Percentiles rank a stretch among this genome's conserved stretches.
phyloP scores from a whole-genome alignment of 352 stramenopile genomes.

The Globisporangium splendens region DNA sequence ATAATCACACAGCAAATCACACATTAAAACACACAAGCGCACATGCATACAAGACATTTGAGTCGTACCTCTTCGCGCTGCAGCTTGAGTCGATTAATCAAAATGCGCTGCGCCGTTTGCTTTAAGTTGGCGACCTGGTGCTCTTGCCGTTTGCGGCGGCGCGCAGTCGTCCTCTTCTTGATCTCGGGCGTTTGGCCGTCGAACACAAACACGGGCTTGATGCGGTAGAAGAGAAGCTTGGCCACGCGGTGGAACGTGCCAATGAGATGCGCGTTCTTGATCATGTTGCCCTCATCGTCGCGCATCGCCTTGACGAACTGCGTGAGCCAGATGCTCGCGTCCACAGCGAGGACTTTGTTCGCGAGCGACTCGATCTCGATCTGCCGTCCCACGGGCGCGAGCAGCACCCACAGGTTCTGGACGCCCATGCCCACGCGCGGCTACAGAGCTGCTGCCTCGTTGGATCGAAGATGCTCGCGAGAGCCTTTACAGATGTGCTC shows the following conservation, averaged over 20 bases:
- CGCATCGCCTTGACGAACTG: constrained; percentile 99
- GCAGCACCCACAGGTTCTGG: constrained; percentile 97
- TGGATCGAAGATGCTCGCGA: no score
- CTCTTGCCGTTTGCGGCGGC: constrained; percentile 62
- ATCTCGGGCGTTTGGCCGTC: constrained; percentile 97
- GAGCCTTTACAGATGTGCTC: no score
- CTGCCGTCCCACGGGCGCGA: constrained; percentile 94
- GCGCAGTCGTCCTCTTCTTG: constrained; percentile 88
- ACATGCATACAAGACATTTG: background rate
- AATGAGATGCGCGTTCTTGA: constrained; percentile 94
- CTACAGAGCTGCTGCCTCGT: no score
- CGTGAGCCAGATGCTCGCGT: constrained; percentile 99
- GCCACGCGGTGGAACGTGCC: constrained; percentile 93
- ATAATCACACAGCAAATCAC: constrained; percentile 1
- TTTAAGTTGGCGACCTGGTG: constrained; percentile 80
- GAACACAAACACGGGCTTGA: constrained; percentile 98
- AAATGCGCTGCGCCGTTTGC: constrained; percentile 92
- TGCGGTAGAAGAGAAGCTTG: constrained; percentile 94
- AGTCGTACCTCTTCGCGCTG: constrained; percentile 40
- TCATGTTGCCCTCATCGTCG: constrained; percentile 93
- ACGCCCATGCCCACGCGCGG: constrained; percentile 90
- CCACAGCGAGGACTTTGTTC: constrained; percentile 94
- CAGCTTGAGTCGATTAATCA: constrained; percentile 89
- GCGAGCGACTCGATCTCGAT: constrained; percentile 98
- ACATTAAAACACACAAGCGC: background rate